Base-by-base conservation (phyloP, 805 yeast species). In the Kluyveromyces dobzhanskii region DNA sequence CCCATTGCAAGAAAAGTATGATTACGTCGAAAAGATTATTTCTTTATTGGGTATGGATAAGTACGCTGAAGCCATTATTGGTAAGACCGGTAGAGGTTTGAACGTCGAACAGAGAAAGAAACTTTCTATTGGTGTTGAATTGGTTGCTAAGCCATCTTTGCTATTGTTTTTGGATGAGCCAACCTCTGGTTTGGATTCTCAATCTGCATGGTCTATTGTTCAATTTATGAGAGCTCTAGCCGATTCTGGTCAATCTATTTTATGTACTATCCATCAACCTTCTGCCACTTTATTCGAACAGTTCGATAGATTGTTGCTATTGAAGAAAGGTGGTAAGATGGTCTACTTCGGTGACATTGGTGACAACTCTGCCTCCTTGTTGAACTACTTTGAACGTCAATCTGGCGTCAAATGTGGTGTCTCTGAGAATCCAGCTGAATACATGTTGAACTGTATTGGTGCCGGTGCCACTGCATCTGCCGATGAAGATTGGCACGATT, bases 251-350 rank as follows among this genome's bases (percentile, higher is more conserved):
- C 80, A 76, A 56, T 80, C 81, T 30, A 75, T 76, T 53, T 62
- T 76, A 55, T 76, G 82, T 66, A 83, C 94, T 19, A 83, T 83
- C 49, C 92, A 83, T 62, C 94, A 83, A 61, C 94, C 94, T 53
- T 83, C 92, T 7, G 88, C 94, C 39, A 69, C 80, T 42, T 65
- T 84, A 54, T 69, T 84, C 63, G 73, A 82, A 54, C 85, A 80
- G 51, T 84, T 85, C 55, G 94, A 85, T 55, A 72, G 87, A 51
- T 67, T 85, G 48, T 65, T 83, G 46, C 76, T 83, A 51, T 66
- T 82, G 56, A 78, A 77, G 38, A 69, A 63, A 40, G 88, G 88
- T 53, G 90, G 88, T 56, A 61, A 73, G 51, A 79, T 87, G 8
- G 83, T 78, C 27, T 82, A 81, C 61, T 81, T 80, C 57, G 90